Conservation (phyloP, 768 basidiomycete genomes). For the Boletus speciosus region DNA sequence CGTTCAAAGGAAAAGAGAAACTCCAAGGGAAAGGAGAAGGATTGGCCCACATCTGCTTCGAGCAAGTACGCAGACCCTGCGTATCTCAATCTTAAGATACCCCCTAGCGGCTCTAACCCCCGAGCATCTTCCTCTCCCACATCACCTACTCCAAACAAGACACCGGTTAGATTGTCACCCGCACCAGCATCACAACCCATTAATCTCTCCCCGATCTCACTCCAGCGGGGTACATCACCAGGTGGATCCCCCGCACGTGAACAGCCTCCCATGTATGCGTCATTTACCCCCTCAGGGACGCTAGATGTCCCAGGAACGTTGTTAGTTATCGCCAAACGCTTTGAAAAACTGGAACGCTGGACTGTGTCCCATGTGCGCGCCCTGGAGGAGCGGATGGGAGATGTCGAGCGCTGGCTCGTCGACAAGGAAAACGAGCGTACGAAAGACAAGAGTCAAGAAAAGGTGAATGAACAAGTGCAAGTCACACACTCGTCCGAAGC, state of each 20-base stretch:
- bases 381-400: slow-evolving; percentile 86
- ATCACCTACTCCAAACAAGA: slow-evolving; percentile 55
- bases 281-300: slow-evolving; percentile 66
- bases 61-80: slow-evolving; percentile 57
- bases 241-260: slow-evolving; percentile 40
- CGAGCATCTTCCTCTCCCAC: slow-evolving; percentile 50
- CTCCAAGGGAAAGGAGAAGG: slow-evolving; percentile 43
- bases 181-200: slow-evolving; percentile 40
- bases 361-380: slow-evolving; percentile 85
- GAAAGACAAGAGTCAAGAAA: slow-evolving; percentile 41
- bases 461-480: background rate
- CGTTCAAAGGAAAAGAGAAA: slow-evolving; percentile 53
- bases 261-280: slow-evolving; percentile 70
- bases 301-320: slow-evolving; percentile 75
- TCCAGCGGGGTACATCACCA: slow-evolving; percentile 45
- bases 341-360: slow-evolving; percentile 90
- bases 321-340: slow-evolving; percentile 66
- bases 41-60: slow-evolving; percentile 54
- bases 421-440: slow-evolving; percentile 67
- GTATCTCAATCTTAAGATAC: slow-evolving; percentile 52
- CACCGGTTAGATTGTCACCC: slow-evolving; percentile 29
- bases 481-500: slow-evolving; percentile 22
- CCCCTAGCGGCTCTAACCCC: slow-evolving; percentile 45
- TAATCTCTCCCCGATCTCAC: slow-evolving; percentile 63
- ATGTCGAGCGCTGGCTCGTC: slow-evolving; percentile 87